Evolutionary conservation across 1,284 basidiomycete genomes (phyloP).

Genomic region (Cutaneotrichosporon spelunceum): DNA sequence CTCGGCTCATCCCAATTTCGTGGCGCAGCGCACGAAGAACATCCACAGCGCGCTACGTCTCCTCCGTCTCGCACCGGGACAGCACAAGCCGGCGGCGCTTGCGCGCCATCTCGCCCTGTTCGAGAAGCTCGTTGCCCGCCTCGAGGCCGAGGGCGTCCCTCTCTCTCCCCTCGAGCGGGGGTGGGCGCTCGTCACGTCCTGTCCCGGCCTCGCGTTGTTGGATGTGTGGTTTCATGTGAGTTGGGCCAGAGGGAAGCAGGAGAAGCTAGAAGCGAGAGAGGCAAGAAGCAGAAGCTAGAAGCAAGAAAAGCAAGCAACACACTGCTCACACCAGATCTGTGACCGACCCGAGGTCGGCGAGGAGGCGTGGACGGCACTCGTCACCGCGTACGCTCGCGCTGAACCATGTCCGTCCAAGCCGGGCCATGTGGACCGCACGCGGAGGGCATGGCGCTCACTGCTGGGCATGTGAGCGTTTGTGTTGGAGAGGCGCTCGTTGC

Average conservation of each 20-base stretch:
- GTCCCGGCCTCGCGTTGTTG: neutral
- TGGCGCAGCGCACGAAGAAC: neutral
- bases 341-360: neutral
- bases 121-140: neutral
- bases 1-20: neutral
- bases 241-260: neutral
- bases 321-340: neutral
- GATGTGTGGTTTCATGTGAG: constrained; percentile 5
- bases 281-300: too few relatives aligned
- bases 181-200: neutral
- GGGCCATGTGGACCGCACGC: neutral
- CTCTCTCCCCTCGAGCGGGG: neutral
- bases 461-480: neutral
- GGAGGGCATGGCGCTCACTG: neutral
- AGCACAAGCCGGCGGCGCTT: neutral
- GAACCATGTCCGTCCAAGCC: neutral
- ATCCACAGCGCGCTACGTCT: neutral
- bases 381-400: neutral
- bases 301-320: too few relatives aligned
- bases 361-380: neutral
- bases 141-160: constrained; percentile 1
- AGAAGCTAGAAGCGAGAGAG: too few relatives aligned
- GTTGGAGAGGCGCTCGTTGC: too few relatives aligned
- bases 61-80: neutral
- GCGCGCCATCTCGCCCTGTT: neutral